phyloP scores from a whole-genome alignment of 805 yeast species.

The Ogataea zsoltii region DNA sequence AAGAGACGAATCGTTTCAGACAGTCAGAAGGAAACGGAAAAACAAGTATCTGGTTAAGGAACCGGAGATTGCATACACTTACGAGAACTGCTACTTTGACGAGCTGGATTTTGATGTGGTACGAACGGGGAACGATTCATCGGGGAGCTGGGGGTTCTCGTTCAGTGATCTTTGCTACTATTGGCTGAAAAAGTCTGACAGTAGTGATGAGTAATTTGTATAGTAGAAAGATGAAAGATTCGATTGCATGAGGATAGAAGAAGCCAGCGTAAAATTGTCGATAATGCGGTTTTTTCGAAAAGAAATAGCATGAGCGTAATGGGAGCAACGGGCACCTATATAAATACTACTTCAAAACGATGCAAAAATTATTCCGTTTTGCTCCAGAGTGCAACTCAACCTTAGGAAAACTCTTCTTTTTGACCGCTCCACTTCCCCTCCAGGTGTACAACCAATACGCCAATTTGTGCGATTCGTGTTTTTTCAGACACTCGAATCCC shows the following conservation, averaged over 20 bases:
- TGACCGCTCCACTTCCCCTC: slow-evolving; percentile 31
- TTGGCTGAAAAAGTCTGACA: neutral
- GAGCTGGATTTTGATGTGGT: slow-evolving; percentile 2
- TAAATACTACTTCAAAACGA: slow-evolving; percentile 36
- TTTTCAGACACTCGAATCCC: slow-evolving; percentile 54
- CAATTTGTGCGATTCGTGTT: slow-evolving; percentile 66
- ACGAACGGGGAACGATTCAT: slow-evolving; percentile 11
- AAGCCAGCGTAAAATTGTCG: no score
- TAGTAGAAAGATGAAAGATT: no score
- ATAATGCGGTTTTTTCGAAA: no score
- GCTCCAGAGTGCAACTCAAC: slow-evolving; percentile 56
- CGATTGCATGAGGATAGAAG: no score
- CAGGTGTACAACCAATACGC: slow-evolving; percentile 70
- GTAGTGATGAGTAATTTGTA: no score
- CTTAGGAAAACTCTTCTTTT: slow-evolving; percentile 35
- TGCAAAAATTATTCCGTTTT: slow-evolving; percentile 69
- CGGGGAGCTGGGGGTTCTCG: slow-evolving; percentile 26
- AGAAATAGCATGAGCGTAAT: no score
- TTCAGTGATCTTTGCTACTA: slow-evolving; percentile 30
- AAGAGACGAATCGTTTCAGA: slow-evolving; percentile 11
- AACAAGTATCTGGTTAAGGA: slow-evolving; percentile 5
- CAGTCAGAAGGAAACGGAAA: slow-evolving; percentile 12
- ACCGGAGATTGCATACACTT: slow-evolving; percentile 18
- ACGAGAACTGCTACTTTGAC: slow-evolving; percentile 18
- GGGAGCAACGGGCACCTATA: no score